phyloP scores from a whole-genome alignment of 2,329 filamentous ascomycete genomes.

The Cytospora mali region DNA sequence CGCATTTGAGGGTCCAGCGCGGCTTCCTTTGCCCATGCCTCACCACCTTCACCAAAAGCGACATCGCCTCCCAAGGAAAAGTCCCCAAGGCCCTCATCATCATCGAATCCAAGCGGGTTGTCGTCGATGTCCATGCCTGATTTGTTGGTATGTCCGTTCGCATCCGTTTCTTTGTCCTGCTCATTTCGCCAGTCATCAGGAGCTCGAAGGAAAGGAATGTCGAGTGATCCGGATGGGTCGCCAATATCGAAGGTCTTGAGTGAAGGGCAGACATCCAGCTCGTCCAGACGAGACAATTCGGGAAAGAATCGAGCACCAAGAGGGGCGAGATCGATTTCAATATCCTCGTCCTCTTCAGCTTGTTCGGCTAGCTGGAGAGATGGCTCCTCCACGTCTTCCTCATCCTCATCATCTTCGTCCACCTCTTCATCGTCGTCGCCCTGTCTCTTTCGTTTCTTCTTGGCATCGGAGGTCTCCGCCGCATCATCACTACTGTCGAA shows the following conservation, averaged over 20 bases:
- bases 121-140: slow-evolving; percentile 86
- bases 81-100: slow-evolving; percentile 73
- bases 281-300: slow-evolving; percentile 73
- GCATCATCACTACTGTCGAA: slow-evolving; percentile 97
- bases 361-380: slow-evolving; percentile 47
- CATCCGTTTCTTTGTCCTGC: slow-evolving; percentile 63
- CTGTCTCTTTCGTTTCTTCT: slow-evolving; percentile 40
- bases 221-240: slow-evolving; percentile 78
- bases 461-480: slow-evolving; percentile 52
- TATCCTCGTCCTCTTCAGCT: slow-evolving; percentile 56
- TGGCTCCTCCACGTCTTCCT: slow-evolving; percentile 42
- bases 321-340: slow-evolving; percentile 76
- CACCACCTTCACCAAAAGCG: slow-evolving; percentile 92
- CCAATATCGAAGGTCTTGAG: slow-evolving; percentile 93
- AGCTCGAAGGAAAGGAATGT: slow-evolving; percentile 90
- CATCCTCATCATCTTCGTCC: slow-evolving; percentile 45
- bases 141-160: slow-evolving; percentile 59
- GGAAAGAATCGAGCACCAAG: slow-evolving; percentile 85
- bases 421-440: slow-evolving; percentile 39
- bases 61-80: slow-evolving; percentile 73
- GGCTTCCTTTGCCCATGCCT: slow-evolving; percentile 91
- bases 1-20: slow-evolving; percentile 85
- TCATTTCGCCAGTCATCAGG: slow-evolving; percentile 82
- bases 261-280: slow-evolving; percentile 91
- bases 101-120: slow-evolving; percentile 79